These are phyloP conservation scores for Nectriaceae sp. DNA, from an alignment of 2,329 filamentous ascomycete genomes.

Conservation along the genomic window DNA sequence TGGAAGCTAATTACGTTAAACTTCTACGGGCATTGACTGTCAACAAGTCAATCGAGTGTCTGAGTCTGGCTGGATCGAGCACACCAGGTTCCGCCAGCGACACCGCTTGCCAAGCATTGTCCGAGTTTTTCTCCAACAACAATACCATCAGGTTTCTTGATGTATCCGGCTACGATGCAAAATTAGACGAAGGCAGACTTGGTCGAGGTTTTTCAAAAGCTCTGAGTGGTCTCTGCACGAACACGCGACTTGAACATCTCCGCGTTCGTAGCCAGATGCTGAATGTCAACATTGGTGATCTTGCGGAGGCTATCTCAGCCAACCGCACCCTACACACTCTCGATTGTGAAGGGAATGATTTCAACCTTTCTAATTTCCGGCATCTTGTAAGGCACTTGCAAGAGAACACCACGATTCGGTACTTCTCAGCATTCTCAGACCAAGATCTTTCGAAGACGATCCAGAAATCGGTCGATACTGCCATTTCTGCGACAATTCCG, in stretches of 20 bases:
- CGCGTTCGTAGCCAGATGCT: slow-evolving; percentile 58
- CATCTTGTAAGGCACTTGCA: slow-evolving; percentile 48
- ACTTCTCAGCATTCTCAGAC: slow-evolving; percentile 45
- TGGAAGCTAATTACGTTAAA: slow-evolving; percentile 53
- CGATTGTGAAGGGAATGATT: slow-evolving; percentile 57
- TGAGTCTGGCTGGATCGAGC: slow-evolving; percentile 57
- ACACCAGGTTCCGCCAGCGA: slow-evolving; percentile 48
- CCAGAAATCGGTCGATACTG: slow-evolving; percentile 34
- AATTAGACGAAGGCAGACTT: slow-evolving; percentile 58
- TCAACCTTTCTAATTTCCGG: slow-evolving; percentile 53
- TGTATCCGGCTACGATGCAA: slow-evolving; percentile 58
- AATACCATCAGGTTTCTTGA: slow-evolving; percentile 54
- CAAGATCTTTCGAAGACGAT: slow-evolving; percentile 38
- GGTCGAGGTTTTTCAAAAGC: slow-evolving; percentile 55
- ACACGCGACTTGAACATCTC: slow-evolving; percentile 49
- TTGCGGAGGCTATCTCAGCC: slow-evolving; percentile 50
- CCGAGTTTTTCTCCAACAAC: slow-evolving; percentile 54
- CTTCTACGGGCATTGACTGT: slow-evolving; percentile 51
- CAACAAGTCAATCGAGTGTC: slow-evolving; percentile 52
- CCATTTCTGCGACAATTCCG: slow-evolving; percentile 27
- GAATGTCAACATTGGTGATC: slow-evolving; percentile 53
- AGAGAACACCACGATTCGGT: slow-evolving; percentile 44
- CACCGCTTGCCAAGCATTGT: slow-evolving; percentile 50
- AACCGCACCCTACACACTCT: slow-evolving; percentile 53
- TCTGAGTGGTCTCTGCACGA: slow-evolving; percentile 48